These are phyloP conservation scores for Cystofilobasidium ferigula DNA, from an alignment of 768 basidiomycete genomes.

Conservation along the genomic window DNA sequence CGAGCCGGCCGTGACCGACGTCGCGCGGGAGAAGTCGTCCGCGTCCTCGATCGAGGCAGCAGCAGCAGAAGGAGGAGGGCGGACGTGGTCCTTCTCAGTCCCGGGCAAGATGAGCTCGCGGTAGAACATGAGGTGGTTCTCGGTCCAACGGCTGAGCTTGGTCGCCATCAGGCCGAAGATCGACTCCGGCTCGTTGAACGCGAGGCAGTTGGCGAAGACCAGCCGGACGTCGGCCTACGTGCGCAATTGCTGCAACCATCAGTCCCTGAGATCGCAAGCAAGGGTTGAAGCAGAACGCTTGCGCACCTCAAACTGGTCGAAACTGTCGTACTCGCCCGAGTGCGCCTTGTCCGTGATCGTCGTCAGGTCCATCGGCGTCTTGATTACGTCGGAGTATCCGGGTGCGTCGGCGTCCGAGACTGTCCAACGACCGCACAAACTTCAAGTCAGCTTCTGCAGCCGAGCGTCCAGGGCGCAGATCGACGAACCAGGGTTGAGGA, in stretches of 20 bases:
- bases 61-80: too few relatives aligned
- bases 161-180: slow-evolving; percentile 15
- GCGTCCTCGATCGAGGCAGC: neutral
- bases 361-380: slow-evolving; percentile 87
- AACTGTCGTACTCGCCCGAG: slow-evolving; percentile 51
- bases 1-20: neutral
- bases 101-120: slow-evolving; percentile 19
- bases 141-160: slow-evolving; percentile 22
- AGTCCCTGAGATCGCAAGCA: too few relatives aligned
- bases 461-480: neutral
- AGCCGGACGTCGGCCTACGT: slow-evolving; percentile 75
- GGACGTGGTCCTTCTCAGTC: neutral
- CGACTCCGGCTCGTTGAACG: slow-evolving; percentile 84
- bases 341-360: slow-evolving; percentile 82
- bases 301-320: slow-evolving; percentile 20
- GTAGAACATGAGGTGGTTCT: slow-evolving; percentile 12
- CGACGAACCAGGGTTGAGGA: slow-evolving; percentile 21
- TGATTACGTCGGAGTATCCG: slow-evolving; percentile 62
- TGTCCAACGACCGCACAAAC: neutral
- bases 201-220: slow-evolving; percentile 86
- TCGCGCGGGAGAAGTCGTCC: neutral
- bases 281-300: slow-evolving; percentile 27
- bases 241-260: neutral
- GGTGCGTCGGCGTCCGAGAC: slow-evolving; percentile 19
- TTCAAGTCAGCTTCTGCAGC: slow-evolving; percentile 2